Evolutionary conservation across 78 protist genomes (phyloP), one percentile per base, ranked within the genome.

Genomic region (Polysphondylium violaceum): DNA sequence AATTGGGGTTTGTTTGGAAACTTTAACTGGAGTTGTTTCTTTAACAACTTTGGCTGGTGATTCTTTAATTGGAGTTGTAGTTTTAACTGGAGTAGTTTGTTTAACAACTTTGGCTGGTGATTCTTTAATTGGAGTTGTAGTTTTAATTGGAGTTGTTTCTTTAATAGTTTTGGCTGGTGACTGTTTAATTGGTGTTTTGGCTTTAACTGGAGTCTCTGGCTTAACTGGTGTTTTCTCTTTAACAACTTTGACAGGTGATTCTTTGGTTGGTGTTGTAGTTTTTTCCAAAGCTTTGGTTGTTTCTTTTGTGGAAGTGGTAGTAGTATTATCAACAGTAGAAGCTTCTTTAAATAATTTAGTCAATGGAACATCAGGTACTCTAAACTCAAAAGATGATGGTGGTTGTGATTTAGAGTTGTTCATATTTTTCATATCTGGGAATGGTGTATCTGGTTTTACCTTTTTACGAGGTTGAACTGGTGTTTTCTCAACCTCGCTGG

Each of bases 401-500:
- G 71, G 35, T 33, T 63, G 27, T 63, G 71, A 11, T 44, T 38
- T 69, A 0, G 27, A 35, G 14, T 69, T 51, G 21, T 4, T 14
- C 21, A 14, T 4, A 17, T 16, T 56, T 56, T 56, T 56, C 7
- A 25, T 4, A 27, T 47, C 29, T 69, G 59, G 60, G 3, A 43
- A 38, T 19, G 59, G 60, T 69, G 59, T 44, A 43, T 38, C 60
- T 69, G 36, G 51, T 69, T 69, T 44, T 27, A 69, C 55, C 17
- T 69, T 44, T 31, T 69, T 44, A 27, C 27, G 9, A 14, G 21
- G 14, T 38, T 67, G 44, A 69, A 69, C 47, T 69, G 76, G 76
- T 43, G 76, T 69, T 67, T 67, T 67, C n/a, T 67, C 35, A 25
- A 38, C 38, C 14, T 67, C n/a, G 74, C 23, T 68, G 55, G 50